These are phyloP conservation scores for Fusarium sp. DNA, from an alignment of 2,329 filamentous ascomycete genomes.

Conservation along the genomic window DNA sequence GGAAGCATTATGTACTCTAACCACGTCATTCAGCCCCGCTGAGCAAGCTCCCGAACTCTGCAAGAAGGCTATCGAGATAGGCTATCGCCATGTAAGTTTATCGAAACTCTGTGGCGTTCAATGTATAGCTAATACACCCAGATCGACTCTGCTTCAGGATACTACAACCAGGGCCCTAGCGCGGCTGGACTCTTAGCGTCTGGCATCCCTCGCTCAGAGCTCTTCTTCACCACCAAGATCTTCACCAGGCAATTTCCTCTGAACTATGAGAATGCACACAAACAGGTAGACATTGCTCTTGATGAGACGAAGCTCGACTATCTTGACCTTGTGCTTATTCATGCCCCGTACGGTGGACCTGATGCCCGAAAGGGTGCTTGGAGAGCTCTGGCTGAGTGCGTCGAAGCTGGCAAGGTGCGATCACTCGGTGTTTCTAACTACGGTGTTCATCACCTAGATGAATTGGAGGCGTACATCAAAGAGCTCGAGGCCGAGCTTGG, in stretches of 20 bases:
- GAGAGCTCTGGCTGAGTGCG: constrained; percentile 72
- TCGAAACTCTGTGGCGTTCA: not conserved
- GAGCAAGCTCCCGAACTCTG: constrained; percentile 53
- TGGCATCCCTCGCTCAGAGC: constrained; percentile 58
- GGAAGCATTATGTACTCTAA: not conserved
- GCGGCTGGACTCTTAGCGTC: constrained; percentile 60
- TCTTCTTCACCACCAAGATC: constrained; percentile 70
- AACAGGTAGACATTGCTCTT: constrained; percentile 73
- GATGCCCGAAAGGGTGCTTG: constrained; percentile 69
- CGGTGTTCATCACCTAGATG: constrained; percentile 71
- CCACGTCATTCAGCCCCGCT: constrained; percentile 45
- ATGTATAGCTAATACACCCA: constrained; percentile 35
- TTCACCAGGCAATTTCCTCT: constrained; percentile 55
- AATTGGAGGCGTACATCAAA: constrained; percentile 69
- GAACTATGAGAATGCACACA: constrained; percentile 73
- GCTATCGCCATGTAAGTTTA: constrained; percentile 65
- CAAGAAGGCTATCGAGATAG: constrained; percentile 61
- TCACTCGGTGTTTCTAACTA: constrained; percentile 76
- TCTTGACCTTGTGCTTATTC: constrained; percentile 75
- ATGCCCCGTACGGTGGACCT: constrained; percentile 70
- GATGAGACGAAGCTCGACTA: constrained; percentile 72
- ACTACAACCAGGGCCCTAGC: constrained; percentile 64
- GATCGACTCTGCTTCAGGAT: constrained; percentile 67
- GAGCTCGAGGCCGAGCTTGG: constrained; percentile 72
- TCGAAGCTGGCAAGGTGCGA: constrained; percentile 71